phyloP scores from a whole-genome alignment of 75 land plant species.

The Cryptomeria japonica region DNA sequence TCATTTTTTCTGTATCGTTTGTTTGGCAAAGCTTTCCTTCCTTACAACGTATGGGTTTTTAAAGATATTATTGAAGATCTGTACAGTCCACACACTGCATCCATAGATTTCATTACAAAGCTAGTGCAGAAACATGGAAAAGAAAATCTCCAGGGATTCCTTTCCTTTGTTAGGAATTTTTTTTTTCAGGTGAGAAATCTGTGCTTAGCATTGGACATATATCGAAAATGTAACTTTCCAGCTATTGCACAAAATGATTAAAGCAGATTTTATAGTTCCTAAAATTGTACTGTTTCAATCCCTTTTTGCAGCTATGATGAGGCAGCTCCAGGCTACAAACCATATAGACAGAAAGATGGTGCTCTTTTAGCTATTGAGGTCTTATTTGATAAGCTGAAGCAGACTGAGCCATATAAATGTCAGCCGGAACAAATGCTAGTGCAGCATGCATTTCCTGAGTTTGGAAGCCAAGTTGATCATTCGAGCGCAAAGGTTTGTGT shows the following conservation, averaged over 20 bases:
- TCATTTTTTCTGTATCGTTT: conserved; percentile 3
- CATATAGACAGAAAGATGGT: conserved; percentile 94
- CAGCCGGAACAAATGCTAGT: conserved; percentile 95
- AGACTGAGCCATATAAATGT: conserved; percentile 91
- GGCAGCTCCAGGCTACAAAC: conserved; percentile 59
- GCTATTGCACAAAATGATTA: background rate
- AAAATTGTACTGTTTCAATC: background rate
- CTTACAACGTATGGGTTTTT: conserved; percentile 2
- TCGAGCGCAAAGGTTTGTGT: conserved; percentile 88
- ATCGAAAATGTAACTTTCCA: background rate
- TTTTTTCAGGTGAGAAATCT: conserved; percentile 51
- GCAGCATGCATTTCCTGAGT: conserved; percentile 97
- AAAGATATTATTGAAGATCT: conserved; percentile 96
- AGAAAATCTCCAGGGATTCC: conserved; percentile 87
- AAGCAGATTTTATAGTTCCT: background rate
- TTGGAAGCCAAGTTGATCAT: conserved; percentile 88
- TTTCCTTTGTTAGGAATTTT: conserved; percentile 81
- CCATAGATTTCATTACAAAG: conserved; percentile 93
- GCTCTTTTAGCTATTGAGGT: conserved; percentile 93
- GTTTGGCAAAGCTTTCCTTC: background rate
- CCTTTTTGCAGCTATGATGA: conserved; percentile 65
- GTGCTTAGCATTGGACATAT: background rate
- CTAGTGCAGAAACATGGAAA: conserved; percentile 87
- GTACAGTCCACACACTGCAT: conserved; percentile 94
- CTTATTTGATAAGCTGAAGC: conserved; percentile 86